A percentile compares a stretch with the other conserved stretches of the same genome.
Evolutionary conservation across 106 monocot species (phyloP).

Genomic region (Agapanthus africanus): DNA sequence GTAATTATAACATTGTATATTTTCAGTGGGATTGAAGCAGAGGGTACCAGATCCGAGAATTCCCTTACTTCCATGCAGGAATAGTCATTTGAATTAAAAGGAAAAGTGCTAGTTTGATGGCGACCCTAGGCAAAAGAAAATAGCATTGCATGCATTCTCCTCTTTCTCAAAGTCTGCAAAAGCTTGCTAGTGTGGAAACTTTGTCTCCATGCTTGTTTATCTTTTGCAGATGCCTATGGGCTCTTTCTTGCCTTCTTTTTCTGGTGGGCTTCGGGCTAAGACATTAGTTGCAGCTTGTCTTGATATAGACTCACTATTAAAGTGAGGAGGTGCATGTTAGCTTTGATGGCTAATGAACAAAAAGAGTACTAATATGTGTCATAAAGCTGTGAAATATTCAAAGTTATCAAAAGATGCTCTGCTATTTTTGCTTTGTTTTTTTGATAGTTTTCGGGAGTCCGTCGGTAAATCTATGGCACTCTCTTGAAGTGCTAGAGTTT

Average conservation of each 20-base stretch:
- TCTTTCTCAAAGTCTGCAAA: slow-evolving; percentile 37
- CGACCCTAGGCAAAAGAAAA: slow-evolving; percentile 18
- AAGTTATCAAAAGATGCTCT: slow-evolving; percentile 5
- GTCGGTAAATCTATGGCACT: neutral
- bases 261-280: slow-evolving; percentile 14
- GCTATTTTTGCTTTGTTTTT: neutral
- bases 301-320: slow-evolving; percentile 10
- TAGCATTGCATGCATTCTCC: slow-evolving; percentile 5
- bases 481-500: neutral
- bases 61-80: slow-evolving; percentile 57
- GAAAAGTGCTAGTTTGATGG: slow-evolving; percentile 11
- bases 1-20: no score
- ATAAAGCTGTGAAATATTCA: slow-evolving; percentile 14
- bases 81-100: slow-evolving; percentile 13
- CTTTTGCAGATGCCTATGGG: slow-evolving; percentile 26
- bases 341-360: slow-evolving; percentile 17
- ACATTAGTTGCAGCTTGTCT: slow-evolving; percentile 20
- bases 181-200: slow-evolving; percentile 40
- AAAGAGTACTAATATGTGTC: slow-evolving; percentile 6
- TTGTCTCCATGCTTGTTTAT: slow-evolving; percentile 40
- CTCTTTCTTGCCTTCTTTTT: slow-evolving; percentile 11
- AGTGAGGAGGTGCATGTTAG: neutral
- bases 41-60: slow-evolving; percentile 41
- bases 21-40: slow-evolving; percentile 6
- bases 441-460: neutral